These are phyloP conservation scores for Nidularia sp. DNA, from an alignment of 768 basidiomycete genomes.

Conservation along the genomic window DNA sequence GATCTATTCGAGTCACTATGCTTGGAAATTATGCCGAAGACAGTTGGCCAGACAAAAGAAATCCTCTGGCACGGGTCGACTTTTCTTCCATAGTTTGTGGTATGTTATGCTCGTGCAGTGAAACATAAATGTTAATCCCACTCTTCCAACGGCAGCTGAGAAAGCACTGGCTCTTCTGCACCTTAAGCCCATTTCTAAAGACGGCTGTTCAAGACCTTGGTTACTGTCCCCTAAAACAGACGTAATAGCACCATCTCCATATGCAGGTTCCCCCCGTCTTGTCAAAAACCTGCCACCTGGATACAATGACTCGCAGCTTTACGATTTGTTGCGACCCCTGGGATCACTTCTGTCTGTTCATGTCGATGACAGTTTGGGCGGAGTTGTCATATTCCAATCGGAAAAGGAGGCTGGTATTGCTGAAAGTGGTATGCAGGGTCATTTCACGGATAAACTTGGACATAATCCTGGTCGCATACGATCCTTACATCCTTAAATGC, in stretches of 20 bases:
- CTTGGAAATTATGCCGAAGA: not conserved
- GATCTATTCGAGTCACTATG: not conserved
- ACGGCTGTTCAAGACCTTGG: not conserved
- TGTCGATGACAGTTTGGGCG: not conserved
- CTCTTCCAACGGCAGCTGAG: not conserved
- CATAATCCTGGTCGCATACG: not conserved
- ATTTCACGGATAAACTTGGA: not conserved
- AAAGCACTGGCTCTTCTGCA: not conserved
- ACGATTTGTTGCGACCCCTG: not conserved
- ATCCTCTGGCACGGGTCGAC: not conserved
- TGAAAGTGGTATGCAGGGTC: not conserved
- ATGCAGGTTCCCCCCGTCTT: not conserved
- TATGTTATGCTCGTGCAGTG: not conserved
- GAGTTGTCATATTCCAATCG: not conserved
- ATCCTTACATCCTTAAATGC: not conserved
- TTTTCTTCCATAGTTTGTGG: not conserved
- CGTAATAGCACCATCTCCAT: not conserved
- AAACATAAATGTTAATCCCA: not conserved
- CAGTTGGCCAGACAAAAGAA: not conserved
- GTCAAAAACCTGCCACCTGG: not conserved
- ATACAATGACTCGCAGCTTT: not conserved
- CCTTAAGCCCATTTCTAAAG: not conserved
- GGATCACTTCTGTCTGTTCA: not conserved
- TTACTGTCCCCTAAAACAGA: not conserved
- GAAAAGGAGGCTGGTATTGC: not conserved